phyloP scores from a whole-genome alignment of 1,284 basidiomycete species.

The Cutaneotrichosporon cavernicola region DNA sequence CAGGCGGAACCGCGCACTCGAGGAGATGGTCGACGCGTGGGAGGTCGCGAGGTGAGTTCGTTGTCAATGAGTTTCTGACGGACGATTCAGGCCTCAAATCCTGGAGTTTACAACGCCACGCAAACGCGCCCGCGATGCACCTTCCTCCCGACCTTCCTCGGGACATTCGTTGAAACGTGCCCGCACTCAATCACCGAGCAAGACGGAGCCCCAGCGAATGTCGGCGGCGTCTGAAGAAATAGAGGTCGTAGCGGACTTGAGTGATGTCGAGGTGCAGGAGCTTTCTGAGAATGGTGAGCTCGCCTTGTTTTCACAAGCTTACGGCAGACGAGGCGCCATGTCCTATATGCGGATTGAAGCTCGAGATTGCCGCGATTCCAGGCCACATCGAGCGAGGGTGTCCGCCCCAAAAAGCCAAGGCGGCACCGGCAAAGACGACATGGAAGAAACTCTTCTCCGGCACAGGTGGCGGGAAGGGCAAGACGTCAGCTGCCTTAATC shows the following conservation, averaged over 20 bases:
- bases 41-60: constrained; percentile 41
- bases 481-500: constrained; percentile 22
- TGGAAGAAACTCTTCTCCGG: constrained; percentile 52
- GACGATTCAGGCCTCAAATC: constrained; percentile 19
- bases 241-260: constrained; percentile 12
- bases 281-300: constrained; percentile 42
- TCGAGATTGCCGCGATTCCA: constrained; percentile 44
- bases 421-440: constrained; percentile 44
- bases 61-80: constrained; percentile 8
- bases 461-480: constrained; percentile 25
- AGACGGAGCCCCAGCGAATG: background rate
- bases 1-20: constrained; percentile 46
- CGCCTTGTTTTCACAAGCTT: background rate
- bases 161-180: background rate
- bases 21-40: constrained; percentile 50
- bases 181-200: background rate
- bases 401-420: constrained; percentile 36
- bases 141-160: background rate
- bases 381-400: constrained; percentile 50
- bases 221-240: background rate
- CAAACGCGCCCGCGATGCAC: constrained; percentile 8
- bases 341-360: constrained; percentile 41
- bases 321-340: constrained; percentile 43
- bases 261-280: constrained; percentile 30
- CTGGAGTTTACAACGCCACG: constrained; percentile 20